A percentile compares a stretch with the other conserved stretches of the same genome.
Evolutionary conservation across 2,329 filamentous ascomycete genomes (phyloP).

Genomic region (Aureobasidium pullulans): DNA sequence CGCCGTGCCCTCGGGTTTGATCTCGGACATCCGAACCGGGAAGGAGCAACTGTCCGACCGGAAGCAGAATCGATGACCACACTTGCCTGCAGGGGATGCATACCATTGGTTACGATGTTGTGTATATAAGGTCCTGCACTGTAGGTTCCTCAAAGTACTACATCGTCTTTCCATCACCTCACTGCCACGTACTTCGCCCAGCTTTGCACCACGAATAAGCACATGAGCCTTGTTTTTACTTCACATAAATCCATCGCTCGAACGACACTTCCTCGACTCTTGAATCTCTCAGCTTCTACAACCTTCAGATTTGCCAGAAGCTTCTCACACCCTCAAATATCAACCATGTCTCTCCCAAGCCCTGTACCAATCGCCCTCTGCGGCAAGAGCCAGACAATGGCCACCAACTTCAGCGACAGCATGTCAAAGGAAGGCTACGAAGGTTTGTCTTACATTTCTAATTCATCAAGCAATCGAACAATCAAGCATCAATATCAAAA

Average conservation of each 20-base stretch:
- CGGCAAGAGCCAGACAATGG: conserved; percentile 8
- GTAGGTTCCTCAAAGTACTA: not conserved
- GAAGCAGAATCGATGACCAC: conserved; percentile 7
- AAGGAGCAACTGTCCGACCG: conserved; percentile 2
- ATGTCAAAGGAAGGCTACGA: not conserved
- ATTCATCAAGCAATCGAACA: too few species aligned
- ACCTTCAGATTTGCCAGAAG: too few species aligned
- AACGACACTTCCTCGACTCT: not conserved
- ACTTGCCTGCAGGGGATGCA: not conserved
- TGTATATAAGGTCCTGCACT: not conserved
- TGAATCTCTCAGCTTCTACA: not conserved
- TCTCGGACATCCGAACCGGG: conserved; percentile 2
- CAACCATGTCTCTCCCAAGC: conserved; percentile 4
- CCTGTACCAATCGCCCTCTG: conserved; percentile 10
- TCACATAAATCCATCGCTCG: not conserved
- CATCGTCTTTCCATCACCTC: not conserved
- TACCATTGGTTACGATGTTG: not conserved
- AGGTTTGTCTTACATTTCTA: not conserved
- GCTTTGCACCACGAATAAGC: not conserved
- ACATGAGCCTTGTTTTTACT: not conserved
- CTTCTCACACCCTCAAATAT: not conserved
- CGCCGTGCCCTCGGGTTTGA: not conserved
- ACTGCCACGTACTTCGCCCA: not conserved
- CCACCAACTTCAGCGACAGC: not conserved
- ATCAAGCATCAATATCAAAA: too few species aligned